These are phyloP conservation scores for Symbiodinium natans DNA, from an alignment of 73 alveolate genomes.

Conservation along the genomic window DNA sequence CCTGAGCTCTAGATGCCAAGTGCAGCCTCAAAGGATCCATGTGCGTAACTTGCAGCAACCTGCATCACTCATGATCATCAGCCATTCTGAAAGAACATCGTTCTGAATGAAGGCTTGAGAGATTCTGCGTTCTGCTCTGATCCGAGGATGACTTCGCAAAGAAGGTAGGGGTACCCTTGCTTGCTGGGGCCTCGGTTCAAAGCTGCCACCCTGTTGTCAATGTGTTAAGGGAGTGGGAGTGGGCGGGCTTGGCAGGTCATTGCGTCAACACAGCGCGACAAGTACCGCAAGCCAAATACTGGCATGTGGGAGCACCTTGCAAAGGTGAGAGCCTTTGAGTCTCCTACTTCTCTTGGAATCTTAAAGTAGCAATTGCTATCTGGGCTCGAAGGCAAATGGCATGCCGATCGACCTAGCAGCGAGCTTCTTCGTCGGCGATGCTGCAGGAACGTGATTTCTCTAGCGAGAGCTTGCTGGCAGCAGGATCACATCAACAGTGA, in stretches of 20 bases:
- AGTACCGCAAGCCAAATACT: conserved; percentile 63
- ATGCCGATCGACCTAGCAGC: neutral
- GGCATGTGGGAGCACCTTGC: conserved; percentile 87
- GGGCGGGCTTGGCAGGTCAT: conserved; percentile 31
- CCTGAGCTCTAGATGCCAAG: too few relatives aligned
- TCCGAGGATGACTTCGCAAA: conserved; percentile 56
- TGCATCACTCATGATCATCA: neutral
- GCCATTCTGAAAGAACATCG: too few relatives aligned
- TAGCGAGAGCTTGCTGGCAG: too few relatives aligned
- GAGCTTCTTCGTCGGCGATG: conserved; percentile 68
- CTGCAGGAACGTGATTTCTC: conserved; percentile 23
- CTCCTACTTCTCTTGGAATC: neutral
- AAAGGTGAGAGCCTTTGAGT: neutral
- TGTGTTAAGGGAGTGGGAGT: too few relatives aligned
- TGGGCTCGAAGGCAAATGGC: conserved; percentile 16
- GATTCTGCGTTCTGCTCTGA: too few relatives aligned
- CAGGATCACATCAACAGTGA: too few relatives aligned
- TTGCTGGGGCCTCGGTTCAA: neutral
- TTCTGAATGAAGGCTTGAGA: too few relatives aligned
- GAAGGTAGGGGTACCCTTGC: conserved; percentile 14
- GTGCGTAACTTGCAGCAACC: neutral
- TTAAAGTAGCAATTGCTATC: neutral
- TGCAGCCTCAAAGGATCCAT: too few relatives aligned
- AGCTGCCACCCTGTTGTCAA: too few relatives aligned
- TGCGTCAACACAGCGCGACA: conserved; percentile 46